A percentile compares a stretch with the other conserved stretches of the same genome.
phyloP scores from a whole-genome alignment of 2,329 filamentous ascomycete genomes.

The Fusarium austroafricanum region DNA sequence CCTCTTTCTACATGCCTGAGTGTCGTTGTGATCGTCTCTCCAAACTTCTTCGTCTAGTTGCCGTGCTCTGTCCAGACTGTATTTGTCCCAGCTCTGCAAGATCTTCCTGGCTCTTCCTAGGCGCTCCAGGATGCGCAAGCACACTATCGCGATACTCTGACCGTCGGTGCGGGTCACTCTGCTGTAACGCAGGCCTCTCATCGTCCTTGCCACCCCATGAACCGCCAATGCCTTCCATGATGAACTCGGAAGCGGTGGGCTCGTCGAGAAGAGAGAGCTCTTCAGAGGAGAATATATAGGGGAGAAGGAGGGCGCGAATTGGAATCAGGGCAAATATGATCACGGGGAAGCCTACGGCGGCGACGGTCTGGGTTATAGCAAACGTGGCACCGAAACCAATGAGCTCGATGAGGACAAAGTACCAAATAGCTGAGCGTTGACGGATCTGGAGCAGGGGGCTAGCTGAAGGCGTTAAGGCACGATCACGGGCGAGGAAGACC shows the following conservation, averaged over 20 bases:
- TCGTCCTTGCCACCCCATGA: constrained; percentile 59
- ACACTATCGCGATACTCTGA: constrained; percentile 40
- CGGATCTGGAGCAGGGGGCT: constrained; percentile 71
- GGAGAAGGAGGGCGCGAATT: constrained; percentile 71
- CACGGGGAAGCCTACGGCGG: constrained; percentile 83
- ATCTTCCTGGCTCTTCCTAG: constrained; percentile 51
- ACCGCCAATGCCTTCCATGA: constrained; percentile 80
- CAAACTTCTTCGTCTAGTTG: constrained; percentile 46
- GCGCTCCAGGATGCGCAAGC: constrained; percentile 44
- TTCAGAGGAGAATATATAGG: constrained; percentile 67
- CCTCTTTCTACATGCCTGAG: constrained; percentile 11
- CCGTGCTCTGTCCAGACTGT: constrained; percentile 47
- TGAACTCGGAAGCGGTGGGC: constrained; percentile 80
- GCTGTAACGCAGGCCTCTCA: constrained; percentile 35
- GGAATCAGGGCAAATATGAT: constrained; percentile 78
- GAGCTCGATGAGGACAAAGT: constrained; percentile 76
- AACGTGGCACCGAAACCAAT: constrained; percentile 81
- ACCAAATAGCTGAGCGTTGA: constrained; percentile 76
- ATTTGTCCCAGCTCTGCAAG: constrained; percentile 50
- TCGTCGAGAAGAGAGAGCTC: constrained; percentile 75
- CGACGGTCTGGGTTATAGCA: constrained; percentile 85
- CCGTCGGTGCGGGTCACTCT: constrained; percentile 1
- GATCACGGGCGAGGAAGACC: constrained; percentile 75
- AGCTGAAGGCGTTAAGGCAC: constrained; percentile 66
- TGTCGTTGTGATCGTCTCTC: constrained; percentile 36